A percentile compares a stretch with the other conserved stretches of the same genome.
phyloP scores from a whole-genome alignment of 495 filamentous ascomycete genomes.

The Neurospora tetraspora region DNA sequence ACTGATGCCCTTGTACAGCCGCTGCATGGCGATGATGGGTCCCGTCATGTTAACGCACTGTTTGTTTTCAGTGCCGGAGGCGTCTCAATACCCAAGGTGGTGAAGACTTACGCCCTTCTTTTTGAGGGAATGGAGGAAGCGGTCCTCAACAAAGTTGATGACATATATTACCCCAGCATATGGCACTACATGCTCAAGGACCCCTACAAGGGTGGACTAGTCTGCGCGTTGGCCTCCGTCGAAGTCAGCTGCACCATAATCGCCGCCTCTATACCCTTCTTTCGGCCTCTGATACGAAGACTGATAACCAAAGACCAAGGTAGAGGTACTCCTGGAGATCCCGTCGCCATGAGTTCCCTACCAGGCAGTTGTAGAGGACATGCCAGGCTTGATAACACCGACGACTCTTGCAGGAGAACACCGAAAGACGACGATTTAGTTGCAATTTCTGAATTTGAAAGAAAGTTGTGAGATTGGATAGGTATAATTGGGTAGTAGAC shows the following conservation, averaged over 20 bases:
- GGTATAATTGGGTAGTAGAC: neutral
- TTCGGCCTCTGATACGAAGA: neutral
- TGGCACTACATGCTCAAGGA: neutral
- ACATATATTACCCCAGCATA: no score
- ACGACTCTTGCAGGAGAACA: neutral
- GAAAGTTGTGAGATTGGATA: neutral
- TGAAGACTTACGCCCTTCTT: neutral
- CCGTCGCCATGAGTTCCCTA: neutral
- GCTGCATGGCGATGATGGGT: no score
- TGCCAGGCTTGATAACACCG: neutral
- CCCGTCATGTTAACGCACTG: no score
- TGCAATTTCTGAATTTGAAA: neutral
- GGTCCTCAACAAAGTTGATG: no score
- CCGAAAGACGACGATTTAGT: neutral
- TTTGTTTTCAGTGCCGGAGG: neutral
- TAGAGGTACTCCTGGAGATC: neutral
- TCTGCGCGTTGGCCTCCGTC: neutral
- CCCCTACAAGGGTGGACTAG: neutral
- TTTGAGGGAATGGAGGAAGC: no score
- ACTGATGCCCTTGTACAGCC: no score
- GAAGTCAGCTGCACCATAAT: neutral
- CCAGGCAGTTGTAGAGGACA: neutral
- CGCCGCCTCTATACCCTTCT: neutral
- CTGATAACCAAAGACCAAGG: neutral
- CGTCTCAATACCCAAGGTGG: neutral